Evolutionary conservation across 2,329 filamentous ascomycete genomes (phyloP).

Genomic region (Tolypocladium tropicale): DNA sequence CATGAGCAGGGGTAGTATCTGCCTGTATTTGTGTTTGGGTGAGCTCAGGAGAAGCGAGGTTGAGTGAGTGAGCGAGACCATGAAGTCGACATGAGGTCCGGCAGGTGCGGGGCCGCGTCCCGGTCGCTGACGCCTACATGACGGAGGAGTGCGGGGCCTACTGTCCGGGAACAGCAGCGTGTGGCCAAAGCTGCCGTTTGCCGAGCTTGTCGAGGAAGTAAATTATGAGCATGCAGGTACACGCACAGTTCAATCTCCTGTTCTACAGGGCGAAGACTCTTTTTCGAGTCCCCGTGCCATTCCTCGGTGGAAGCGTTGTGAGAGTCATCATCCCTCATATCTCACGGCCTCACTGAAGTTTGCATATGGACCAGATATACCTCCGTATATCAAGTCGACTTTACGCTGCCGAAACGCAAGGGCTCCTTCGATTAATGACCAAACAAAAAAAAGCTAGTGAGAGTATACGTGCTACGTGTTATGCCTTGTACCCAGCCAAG

Average conservation of each 20-base stretch:
- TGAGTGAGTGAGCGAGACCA: not conserved
- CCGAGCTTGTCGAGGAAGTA: too few relatives aligned
- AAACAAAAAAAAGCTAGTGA: not conserved
- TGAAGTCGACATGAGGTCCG: not conserved
- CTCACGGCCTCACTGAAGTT: not conserved
- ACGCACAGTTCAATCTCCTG: too few relatives aligned
- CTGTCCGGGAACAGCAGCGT: not conserved
- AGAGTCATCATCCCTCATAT: not conserved
- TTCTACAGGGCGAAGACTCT: too few relatives aligned
- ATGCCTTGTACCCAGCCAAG: not conserved
- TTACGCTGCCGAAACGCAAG: not conserved
- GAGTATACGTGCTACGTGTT: not conserved
- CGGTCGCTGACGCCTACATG: not conserved
- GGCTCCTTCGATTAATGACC: too few relatives aligned
- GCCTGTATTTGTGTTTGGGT: not conserved
- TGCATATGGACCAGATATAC: too few relatives aligned
- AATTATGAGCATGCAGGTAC: too few relatives aligned
- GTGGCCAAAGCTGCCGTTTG: not conserved
- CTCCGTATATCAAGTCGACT: not conserved
- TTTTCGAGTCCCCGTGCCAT: too few relatives aligned
- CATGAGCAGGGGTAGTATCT: not conserved
- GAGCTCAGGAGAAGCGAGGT: not conserved
- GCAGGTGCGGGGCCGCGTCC: not conserved
- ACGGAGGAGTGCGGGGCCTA: not conserved
- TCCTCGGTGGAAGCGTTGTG: too few relatives aligned